These are phyloP conservation scores for Paramecium primaurelia DNA, from an alignment of 73 alveolate species.

Conservation along the genomic window DNA sequence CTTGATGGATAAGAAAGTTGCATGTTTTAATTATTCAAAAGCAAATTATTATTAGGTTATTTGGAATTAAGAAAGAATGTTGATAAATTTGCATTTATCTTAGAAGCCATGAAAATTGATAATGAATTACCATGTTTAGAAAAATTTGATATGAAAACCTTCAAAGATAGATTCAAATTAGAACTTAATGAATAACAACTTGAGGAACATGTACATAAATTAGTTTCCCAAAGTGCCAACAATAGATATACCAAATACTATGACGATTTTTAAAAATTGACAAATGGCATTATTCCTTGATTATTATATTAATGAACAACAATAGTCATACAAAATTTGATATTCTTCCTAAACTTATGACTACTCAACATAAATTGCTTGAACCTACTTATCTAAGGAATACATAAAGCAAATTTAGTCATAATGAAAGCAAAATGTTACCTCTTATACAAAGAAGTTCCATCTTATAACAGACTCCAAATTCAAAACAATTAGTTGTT, in stretches of 20 bases:
- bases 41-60: not conserved
- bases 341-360: conserved; percentile 34
- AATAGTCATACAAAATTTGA: conserved; percentile 8
- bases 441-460: conserved; percentile 11
- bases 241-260: conserved; percentile 35
- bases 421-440: not conserved
- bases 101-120: conserved; percentile 27
- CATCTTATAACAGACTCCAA: not conserved
- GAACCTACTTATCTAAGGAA: conserved; percentile 6
- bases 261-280: conserved; percentile 55
- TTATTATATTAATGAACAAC: not conserved
- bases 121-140: conserved; percentile 55
- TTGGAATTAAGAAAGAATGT: not conserved
- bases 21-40: not conserved
- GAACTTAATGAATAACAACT: not conserved
- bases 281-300: conserved; percentile 61
- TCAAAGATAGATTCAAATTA: conserved; percentile 34
- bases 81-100: not conserved
- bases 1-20: conserved; percentile 48
- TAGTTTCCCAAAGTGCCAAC: conserved; percentile 45
- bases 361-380: not conserved
- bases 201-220: conserved; percentile 29
- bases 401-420: not conserved
- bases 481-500: not conserved
- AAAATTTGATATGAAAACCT: conserved; percentile 43